Evolutionary conservation across 768 basidiomycete genomes (phyloP).

Genomic region (Exsudoporus frostii): DNA sequence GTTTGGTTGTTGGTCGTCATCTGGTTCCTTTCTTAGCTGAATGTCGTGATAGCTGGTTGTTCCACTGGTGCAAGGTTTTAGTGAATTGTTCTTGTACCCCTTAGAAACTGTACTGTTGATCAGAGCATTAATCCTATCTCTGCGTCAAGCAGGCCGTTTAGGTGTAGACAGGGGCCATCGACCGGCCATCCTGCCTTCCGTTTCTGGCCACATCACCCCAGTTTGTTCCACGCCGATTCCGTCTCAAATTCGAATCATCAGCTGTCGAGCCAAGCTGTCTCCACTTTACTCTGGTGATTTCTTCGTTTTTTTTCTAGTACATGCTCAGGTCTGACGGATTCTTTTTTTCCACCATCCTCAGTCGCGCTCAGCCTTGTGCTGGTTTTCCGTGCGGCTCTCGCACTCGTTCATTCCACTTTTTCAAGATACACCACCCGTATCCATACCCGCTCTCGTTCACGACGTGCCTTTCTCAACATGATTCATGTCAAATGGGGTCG

Average conservation of each 20-base stretch:
- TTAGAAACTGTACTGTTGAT: conserved; percentile 4
- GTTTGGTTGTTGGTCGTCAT: conserved; percentile 8
- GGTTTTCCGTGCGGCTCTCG: conserved; percentile 26
- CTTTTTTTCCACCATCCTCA: background rate
- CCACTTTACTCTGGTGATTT: conserved; percentile 24
- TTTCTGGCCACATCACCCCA: conserved; percentile 11
- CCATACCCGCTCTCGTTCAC: background rate
- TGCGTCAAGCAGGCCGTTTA: too few relatives aligned
- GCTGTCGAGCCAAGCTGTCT: conserved; percentile 29
- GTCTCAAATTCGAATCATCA: conserved; percentile 3
- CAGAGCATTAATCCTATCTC: background rate
- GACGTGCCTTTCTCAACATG: conserved; percentile 29
- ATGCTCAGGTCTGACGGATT: background rate
- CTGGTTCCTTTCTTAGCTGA: conserved; percentile 6
- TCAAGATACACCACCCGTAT: background rate
- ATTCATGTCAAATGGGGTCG: conserved; percentile 49
- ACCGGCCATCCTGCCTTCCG: conserved; percentile 7
- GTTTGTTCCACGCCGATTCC: background rate
- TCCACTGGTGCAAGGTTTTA: conserved; percentile 2
- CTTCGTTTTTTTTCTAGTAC: too few relatives aligned
- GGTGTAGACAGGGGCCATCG: background rate
- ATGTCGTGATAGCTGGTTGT: conserved; percentile 6
- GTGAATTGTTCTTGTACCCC: conserved; percentile 10
- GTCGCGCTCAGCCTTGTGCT: conserved; percentile 35
- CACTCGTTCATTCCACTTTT: conserved; percentile 17